Evolutionary conservation across 2,329 filamentous ascomycete genomes (phyloP), one percentile per base, ranked within the genome.

Genomic region (Xylariaceae sp.): DNA sequence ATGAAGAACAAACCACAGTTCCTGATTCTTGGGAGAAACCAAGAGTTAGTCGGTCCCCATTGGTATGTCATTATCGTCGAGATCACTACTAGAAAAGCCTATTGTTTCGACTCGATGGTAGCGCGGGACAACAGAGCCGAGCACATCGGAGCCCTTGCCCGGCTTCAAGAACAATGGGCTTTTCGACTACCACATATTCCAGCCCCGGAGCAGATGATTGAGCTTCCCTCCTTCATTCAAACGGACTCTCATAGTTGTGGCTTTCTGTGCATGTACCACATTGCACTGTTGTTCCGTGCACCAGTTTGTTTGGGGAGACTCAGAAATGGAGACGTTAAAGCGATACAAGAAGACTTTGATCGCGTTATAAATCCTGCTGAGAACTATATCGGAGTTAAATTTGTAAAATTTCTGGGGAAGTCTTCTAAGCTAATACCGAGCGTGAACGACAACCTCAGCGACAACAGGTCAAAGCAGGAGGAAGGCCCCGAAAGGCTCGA

Each of bases 1-100:
- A 56, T 40, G 16, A 3, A 45, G 11, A 24, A 14, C 11, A 37
- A 40, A 8, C 53, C 53, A 12, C 31, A 8, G n/a, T 55, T 55
- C 31, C 16, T 55, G 23, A 37, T 55, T 19, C 26, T 55, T 17
- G 14, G 53, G n/a, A 43, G 37, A 28, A 16, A 16, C 2, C 45
- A 50, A 37, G 16, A 29, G 7, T 6, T 12, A 16, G 12, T 9
- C 11, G 21, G 23, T 8, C 23, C 26, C 39, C 44, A 50, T 37
- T 44, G 45, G 53, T 55, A 55, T 19, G 19, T 50, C 5, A 43
- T 55, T 14, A 8, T 55, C 23, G 39, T 55, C 23, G 53, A 55
- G 12, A 50, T 17, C 3, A 11, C 19, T 14, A 8, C 45, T 1
- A 50, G 6, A 31, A 41, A 24, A 8, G 53, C 39, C 5, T 55